These are phyloP conservation scores for Ogataea trehalophila DNA, from an alignment of 805 yeast genomes.

Conservation along the genomic window DNA sequence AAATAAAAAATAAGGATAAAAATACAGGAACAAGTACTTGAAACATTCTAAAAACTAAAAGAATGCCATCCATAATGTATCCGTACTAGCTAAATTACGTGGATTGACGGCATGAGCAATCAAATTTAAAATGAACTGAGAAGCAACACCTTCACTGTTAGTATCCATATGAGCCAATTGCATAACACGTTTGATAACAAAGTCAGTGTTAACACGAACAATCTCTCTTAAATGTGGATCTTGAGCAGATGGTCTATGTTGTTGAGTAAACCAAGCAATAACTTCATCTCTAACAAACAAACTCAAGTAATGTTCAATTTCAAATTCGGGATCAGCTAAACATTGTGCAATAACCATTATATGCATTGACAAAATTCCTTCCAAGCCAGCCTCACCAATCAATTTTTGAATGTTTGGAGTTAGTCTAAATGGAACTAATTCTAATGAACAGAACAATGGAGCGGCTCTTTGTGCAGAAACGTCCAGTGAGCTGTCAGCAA, in stretches of 20 bases:
- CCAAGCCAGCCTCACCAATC: constrained; percentile 91
- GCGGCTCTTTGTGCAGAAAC: constrained; percentile 50
- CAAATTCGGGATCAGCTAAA: constrained; percentile 85
- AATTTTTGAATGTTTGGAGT: constrained; percentile 93
- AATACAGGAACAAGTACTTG: neutral
- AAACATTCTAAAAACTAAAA: constrained; percentile 35
- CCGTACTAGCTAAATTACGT: constrained; percentile 85
- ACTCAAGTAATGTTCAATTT: constrained; percentile 86
- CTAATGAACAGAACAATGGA: constrained; percentile 87
- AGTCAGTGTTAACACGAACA: constrained; percentile 82
- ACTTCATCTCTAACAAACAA: constrained; percentile 94
- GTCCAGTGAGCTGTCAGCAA: constrained; percentile 41
- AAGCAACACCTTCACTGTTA: constrained; percentile 68
- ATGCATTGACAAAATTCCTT: constrained; percentile 84
- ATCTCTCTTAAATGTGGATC: constrained; percentile 82
- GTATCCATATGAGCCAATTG: constrained; percentile 55
- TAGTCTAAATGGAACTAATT: constrained; percentile 91
- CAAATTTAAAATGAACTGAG: constrained; percentile 85
- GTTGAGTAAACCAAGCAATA: constrained; percentile 87
- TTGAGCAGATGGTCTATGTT: constrained; percentile 77
- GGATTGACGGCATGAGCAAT: constrained; percentile 96
- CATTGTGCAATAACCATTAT: constrained; percentile 84
- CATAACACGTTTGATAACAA: constrained; percentile 71
- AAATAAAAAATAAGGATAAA: neutral
- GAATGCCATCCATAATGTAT: constrained; percentile 94